Conservation (phyloP, 345 rosid genomes). For the Melaleuca quinquenervia region DNA sequence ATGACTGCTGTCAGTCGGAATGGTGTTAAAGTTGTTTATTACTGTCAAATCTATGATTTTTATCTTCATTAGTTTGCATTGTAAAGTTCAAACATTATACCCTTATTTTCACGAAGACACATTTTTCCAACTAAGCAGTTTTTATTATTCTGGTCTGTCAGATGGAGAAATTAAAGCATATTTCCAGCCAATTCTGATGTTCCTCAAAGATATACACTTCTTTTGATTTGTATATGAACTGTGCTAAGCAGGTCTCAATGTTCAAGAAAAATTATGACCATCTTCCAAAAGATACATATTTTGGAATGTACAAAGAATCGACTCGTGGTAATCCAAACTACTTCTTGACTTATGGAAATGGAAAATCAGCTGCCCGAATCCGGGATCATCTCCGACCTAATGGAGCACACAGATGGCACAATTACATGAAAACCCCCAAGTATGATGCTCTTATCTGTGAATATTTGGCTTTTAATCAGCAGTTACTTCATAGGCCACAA, state of each 20-base stretch:
- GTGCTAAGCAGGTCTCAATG: slow-evolving; percentile 68
- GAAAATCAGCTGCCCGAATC: slow-evolving; percentile 81
- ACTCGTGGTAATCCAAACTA: slow-evolving; percentile 91
- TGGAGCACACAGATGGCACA: slow-evolving; percentile 99
- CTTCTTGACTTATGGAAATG: slow-evolving; percentile 92
- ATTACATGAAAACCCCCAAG: slow-evolving; percentile 88
- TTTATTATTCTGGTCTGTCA: background rate
- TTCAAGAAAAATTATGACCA: slow-evolving; percentile 91
- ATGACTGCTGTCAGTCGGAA: background rate
- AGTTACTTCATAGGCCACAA: background rate
- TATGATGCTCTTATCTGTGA: slow-evolving; percentile 10
- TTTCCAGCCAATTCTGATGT: background rate
- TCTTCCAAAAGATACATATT: slow-evolving; percentile 89
- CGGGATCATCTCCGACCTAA: slow-evolving; percentile 94
- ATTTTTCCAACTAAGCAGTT: background rate
- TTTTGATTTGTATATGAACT: background rate
- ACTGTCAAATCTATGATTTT: background rate
- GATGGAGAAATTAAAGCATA: background rate
- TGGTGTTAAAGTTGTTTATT: background rate
- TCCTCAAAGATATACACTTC: background rate
- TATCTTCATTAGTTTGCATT: background rate
- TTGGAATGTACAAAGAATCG: slow-evolving; percentile 88
- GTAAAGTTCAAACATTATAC: background rate
- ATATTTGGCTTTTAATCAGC: background rate
- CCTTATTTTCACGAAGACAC: background rate